A percentile compares a stretch with the other conserved stretches of the same genome.
These are phyloP conservation scores for Fusarium hainanense DNA, from an alignment of 2,329 filamentous ascomycete species.

Conservation along the genomic window DNA sequence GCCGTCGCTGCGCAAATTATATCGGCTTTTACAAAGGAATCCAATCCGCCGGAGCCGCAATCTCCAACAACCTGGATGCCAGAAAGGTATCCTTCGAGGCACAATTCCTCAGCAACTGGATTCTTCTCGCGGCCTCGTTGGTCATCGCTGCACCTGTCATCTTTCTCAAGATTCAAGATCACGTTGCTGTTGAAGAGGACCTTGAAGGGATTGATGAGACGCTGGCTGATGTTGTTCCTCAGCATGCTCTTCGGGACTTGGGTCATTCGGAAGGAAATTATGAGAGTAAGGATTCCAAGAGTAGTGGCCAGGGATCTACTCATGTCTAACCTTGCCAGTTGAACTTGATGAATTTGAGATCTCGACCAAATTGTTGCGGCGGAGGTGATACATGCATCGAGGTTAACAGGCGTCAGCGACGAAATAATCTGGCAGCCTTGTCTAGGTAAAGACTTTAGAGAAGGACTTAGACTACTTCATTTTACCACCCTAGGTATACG, in stretches of 20 bases:
- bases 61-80: conserved; percentile 51
- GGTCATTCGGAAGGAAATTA: accelerated
- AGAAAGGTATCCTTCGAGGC: conserved; percentile 67
- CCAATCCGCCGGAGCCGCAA: conserved; percentile 78
- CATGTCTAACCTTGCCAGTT: conserved; percentile 11
- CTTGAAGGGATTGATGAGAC: conserved; percentile 88
- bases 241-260: background rate
- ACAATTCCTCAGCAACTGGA: conserved; percentile 80
- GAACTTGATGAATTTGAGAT: background rate
- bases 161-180: conserved; percentile 81
- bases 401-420: too few relatives aligned
- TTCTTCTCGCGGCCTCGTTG: conserved; percentile 75
- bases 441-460: too few relatives aligned
- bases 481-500: too few relatives aligned
- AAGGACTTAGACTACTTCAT: too few relatives aligned
- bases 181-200: conserved; percentile 80
- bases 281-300: conserved; percentile 6
- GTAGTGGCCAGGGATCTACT: background rate
- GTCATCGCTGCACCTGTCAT: conserved; percentile 83
- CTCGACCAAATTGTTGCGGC: background rate
- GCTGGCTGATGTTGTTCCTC: conserved; percentile 68
- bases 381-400: too few relatives aligned
- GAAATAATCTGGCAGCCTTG: too few relatives aligned
- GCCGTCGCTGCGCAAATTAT: conserved; percentile 90
- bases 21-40: conserved; percentile 90